phyloP scores from a whole-genome alignment of 179 eudicot genomes.

The Camellia oleifera region DNA sequence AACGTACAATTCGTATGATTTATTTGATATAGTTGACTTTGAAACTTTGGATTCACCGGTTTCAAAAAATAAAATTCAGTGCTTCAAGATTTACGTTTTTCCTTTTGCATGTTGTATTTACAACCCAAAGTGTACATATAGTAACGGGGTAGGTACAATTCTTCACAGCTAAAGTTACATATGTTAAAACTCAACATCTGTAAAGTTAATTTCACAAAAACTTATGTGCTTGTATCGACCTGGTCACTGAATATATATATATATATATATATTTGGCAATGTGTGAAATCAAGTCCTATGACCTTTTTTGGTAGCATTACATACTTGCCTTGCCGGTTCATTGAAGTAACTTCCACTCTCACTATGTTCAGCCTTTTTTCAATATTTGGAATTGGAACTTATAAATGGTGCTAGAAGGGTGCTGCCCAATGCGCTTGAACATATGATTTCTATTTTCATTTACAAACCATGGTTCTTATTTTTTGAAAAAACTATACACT shows the following conservation, averaged over 20 bases:
- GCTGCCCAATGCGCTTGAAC: no score
- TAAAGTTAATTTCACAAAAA: neutral
- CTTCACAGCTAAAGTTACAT: neutral
- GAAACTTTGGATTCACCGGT: neutral
- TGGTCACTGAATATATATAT: neutral
- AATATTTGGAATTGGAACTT: no score
- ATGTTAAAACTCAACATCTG: neutral
- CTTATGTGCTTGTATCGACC: neutral
- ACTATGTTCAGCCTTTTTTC: no score
- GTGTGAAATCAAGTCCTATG: neutral
- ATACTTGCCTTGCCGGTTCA: neutral
- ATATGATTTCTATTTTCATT: no score
- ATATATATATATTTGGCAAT: neutral
- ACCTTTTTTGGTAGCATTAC: neutral
- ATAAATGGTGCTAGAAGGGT: no score
- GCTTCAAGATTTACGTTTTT: neutral
- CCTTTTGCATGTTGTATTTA: neutral
- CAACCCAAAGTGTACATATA: neutral
- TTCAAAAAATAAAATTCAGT: neutral
- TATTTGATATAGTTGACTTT: neutral
- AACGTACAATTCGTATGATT: neutral
- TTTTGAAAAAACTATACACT: no score
- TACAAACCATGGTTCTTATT: no score
- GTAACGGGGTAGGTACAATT: neutral
- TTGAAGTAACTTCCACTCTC: neutral